These are phyloP conservation scores for Pneumocystis canis DNA, from an alignment of 1,139 yeast species.

Conservation along the genomic window DNA sequence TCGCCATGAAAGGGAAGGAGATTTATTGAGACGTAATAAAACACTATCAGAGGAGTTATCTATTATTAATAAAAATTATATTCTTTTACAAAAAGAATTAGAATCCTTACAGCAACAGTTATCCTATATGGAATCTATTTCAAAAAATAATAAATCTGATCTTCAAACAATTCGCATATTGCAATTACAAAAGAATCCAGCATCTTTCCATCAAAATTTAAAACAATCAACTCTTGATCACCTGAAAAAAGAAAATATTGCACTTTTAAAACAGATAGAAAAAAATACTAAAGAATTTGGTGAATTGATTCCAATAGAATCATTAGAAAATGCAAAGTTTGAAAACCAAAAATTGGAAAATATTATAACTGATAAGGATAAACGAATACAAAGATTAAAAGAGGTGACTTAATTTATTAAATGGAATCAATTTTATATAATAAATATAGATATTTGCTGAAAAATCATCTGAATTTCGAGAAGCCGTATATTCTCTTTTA, in stretches of 20 bases:
- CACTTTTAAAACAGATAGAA: constrained; percentile 26
- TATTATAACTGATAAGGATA: constrained; percentile 39
- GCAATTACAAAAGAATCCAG: constrained; percentile 55
- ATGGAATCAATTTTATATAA: neutral
- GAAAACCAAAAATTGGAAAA: constrained; percentile 39
- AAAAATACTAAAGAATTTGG: constrained; percentile 17
- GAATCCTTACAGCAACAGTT: constrained; percentile 28
- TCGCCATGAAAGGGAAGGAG: constrained; percentile 21
- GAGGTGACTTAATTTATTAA: constrained; percentile 26
- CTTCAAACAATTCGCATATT: constrained; percentile 35
- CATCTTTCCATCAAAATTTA: constrained; percentile 48
- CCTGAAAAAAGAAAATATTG: constrained; percentile 48
- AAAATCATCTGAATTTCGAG: constrained; percentile 60
- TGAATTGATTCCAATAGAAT: constrained; percentile 40
- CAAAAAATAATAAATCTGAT: constrained; percentile 26
- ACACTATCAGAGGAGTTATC: constrained; percentile 24
- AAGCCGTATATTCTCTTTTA: constrained; percentile 50
- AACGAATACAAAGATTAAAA: constrained; percentile 44
- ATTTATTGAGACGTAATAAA: neutral
- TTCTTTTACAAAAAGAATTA: constrained; percentile 26
- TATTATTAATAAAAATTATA: constrained; percentile 18
- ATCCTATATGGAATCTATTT: constrained; percentile 18
- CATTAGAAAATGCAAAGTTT: constrained; percentile 47
- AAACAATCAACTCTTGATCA: constrained; percentile 40
- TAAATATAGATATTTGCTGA: constrained; percentile 32